Base-by-base conservation (phyloP, 345 rosid genomes). In the Citrus glauca region DNA sequence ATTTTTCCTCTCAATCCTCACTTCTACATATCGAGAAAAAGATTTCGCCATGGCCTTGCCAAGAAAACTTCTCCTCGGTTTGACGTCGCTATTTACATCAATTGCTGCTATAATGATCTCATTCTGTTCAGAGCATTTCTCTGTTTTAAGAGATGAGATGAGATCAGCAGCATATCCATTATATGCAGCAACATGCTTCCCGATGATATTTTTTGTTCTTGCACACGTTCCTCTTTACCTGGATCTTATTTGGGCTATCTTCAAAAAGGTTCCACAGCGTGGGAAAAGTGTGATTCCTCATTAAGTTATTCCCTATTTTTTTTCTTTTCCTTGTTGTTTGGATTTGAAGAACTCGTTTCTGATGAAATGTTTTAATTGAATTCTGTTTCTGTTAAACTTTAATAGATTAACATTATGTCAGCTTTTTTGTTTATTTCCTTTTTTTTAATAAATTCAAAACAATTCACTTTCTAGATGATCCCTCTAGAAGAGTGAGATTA, bases 41-140 rank as follows among this genome's bases (percentile, higher is more conserved):
- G 81, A 81, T 61, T 81, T 81, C 14, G 37, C 16, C 17, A 38
- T 11, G 35, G 33, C 35, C 38, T 59, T 73, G 42, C 78, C 84
- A 2, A 24, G 61, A 50, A 81, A 72, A 56, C 78, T 81, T 59
- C 70, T 81, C 4, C 7, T 57, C 4, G 75, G 78, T 2, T 55
- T 81, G 16, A 57, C 60, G 5, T 59, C 66, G 1, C 78, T 78
- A 27, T 77, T 73, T 30, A 45, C 38, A 16, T 76, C 83, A n/a
- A 38, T 81, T 59, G 73, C 17, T 22, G 65, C 62, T 19, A 72
- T 81, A 38, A 5, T 71, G 35, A 24, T 40, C 24, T 76, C 80
- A 11, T 76, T 81, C 66, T 81, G 80, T 37, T 64, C 76, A 11
- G 72, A 77, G 25, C 77, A 81, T 71, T 63, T 22, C 45, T 60